phyloP scores from a whole-genome alignment of 2,329 filamentous ascomycete species.

The Malbranchea zuffiana region DNA sequence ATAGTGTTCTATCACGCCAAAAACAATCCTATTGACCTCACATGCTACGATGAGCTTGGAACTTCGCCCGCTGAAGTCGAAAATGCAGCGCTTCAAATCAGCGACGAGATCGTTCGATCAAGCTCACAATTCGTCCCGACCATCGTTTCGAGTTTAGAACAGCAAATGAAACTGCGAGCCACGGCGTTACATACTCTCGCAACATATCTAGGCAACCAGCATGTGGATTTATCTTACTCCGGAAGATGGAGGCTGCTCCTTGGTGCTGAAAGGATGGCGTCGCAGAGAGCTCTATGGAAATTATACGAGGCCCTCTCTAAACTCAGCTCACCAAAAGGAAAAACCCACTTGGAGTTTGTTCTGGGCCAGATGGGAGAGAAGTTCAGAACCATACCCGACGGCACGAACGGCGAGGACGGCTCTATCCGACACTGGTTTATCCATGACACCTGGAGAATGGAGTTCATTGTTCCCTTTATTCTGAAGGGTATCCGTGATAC shows the following conservation, averaged over 20 bases:
- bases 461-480: conserved; percentile 68
- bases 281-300: conserved; percentile 69
- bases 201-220: conserved; percentile 54
- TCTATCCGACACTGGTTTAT: conserved; percentile 78
- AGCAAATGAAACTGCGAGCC: conserved; percentile 64
- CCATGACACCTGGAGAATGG: conserved; percentile 59
- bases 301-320: conserved; percentile 60
- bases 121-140: conserved; percentile 62
- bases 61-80: conserved; percentile 63
- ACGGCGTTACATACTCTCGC: conserved; percentile 67
- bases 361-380: conserved; percentile 66
- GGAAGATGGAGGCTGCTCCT: conserved; percentile 74
- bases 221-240: conserved; percentile 51
- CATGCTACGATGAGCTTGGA: conserved; percentile 52
- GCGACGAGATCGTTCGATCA: conserved; percentile 69
- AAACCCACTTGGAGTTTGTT: conserved; percentile 61
- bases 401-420: conserved; percentile 61
- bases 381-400: conserved; percentile 57
- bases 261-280: conserved; percentile 81
- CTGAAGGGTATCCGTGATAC: conserved; percentile 64
- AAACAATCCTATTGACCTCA: conserved; percentile 80
- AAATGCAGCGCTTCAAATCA: conserved; percentile 65
- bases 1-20: conserved; percentile 79
- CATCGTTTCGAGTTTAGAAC: conserved; percentile 63
- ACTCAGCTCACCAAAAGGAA: conserved; percentile 48